Evolutionary conservation across 2,329 filamentous ascomycete species (phyloP).

Genomic region (Cytospora schulzeri): DNA sequence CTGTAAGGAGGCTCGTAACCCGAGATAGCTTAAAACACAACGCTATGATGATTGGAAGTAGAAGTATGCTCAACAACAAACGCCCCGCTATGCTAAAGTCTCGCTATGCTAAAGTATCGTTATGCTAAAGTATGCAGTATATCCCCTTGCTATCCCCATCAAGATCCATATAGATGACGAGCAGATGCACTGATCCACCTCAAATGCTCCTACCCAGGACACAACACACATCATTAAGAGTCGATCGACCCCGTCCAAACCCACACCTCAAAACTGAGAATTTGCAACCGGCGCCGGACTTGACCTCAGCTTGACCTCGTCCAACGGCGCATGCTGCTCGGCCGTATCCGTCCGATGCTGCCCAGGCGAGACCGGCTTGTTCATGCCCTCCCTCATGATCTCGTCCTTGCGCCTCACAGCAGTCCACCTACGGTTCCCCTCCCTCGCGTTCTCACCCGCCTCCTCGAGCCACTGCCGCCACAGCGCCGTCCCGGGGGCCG

Average conservation of each 20-base stretch:
- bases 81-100: not conserved
- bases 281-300: too few species aligned
- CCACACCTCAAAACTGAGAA: not conserved
- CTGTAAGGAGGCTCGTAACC: not conserved
- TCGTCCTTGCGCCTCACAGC: slow-evolving; percentile 52
- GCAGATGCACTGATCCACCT: not conserved
- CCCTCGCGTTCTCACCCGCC: slow-evolving; percentile 45
- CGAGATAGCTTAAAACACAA: not conserved
- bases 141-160: not conserved
- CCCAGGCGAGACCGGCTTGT: slow-evolving; percentile 15
- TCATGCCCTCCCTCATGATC: slow-evolving; percentile 44
- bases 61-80: not conserved
- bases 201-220: too few species aligned
- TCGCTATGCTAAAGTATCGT: not conserved
- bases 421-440: slow-evolving; percentile 42
- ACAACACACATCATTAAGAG: not conserved
- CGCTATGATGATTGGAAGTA: not conserved
- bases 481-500: slow-evolving; percentile 52
- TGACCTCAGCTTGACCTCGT: slow-evolving; percentile 19
- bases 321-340: slow-evolving; percentile 25
- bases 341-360: slow-evolving; percentile 19
- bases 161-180: not conserved
- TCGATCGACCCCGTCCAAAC: not conserved
- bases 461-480: slow-evolving; percentile 58
- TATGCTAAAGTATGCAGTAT: not conserved